Conservation (phyloP, 148 eudicot genomes). For the Cornus suecica region DNA sequence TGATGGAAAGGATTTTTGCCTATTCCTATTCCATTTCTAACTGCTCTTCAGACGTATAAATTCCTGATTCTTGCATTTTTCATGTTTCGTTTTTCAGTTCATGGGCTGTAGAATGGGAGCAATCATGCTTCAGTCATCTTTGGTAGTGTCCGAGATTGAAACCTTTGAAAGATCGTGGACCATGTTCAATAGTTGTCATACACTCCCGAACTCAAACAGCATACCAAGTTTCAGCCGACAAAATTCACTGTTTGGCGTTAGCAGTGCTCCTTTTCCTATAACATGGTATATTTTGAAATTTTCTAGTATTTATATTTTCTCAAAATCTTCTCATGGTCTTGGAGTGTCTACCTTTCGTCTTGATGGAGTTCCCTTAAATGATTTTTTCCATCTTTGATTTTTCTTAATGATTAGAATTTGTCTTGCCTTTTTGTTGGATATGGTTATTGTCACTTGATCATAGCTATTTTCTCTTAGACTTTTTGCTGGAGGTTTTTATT, state of each 20-base stretch:
- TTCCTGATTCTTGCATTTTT: background rate
- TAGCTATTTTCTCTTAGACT: background rate
- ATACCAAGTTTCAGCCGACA: slow-evolving; percentile 15
- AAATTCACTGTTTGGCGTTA: slow-evolving; percentile 24
- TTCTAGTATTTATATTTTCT: background rate
- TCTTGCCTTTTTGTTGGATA: background rate
- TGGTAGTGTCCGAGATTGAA: slow-evolving; percentile 19
- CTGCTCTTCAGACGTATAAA: background rate
- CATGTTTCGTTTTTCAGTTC: slow-evolving; percentile 12
- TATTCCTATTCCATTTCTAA: background rate
- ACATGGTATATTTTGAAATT: slow-evolving; percentile 31
- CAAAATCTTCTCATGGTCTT: background rate
- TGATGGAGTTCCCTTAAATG: background rate
- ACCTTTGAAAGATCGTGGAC: slow-evolving; percentile 18
- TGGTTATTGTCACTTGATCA: background rate
- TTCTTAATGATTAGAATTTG: background rate
- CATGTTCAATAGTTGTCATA: slow-evolving; percentile 21
- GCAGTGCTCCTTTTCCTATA: slow-evolving; percentile 17
- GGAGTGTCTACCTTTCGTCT: background rate
- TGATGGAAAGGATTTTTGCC: background rate
- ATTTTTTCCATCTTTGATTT: background rate
- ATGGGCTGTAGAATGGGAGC: slow-evolving; percentile 16
- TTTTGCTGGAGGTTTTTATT: background rate
- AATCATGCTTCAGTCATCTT: slow-evolving; percentile 28
- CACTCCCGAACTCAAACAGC: slow-evolving; percentile 14